A percentile compares a stretch with the other conserved stretches of the same genome.
phyloP scores from a whole-genome alignment of 1,284 basidiomycete species.

The Pseudozyma tsukubaensis region DNA sequence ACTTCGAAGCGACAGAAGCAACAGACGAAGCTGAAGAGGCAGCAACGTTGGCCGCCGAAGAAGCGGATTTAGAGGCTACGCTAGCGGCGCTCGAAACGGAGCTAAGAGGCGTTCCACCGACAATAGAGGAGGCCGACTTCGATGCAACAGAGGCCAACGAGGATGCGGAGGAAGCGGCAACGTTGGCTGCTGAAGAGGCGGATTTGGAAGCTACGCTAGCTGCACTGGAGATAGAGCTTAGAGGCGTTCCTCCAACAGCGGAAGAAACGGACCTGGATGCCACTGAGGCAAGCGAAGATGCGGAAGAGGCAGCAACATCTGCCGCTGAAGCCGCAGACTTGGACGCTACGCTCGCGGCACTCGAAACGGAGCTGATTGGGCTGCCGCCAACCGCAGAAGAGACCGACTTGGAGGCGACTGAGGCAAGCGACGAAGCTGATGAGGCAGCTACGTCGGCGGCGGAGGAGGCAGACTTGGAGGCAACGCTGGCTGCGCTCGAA shows the following conservation, averaged over 20 bases:
- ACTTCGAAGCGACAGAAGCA: not conserved
- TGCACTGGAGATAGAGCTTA: not conserved
- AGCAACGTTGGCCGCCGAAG: not conserved
- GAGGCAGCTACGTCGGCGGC: conserved; percentile 12
- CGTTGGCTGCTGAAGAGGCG: not conserved
- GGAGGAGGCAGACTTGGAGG: conserved; percentile 9
- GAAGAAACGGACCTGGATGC: not conserved
- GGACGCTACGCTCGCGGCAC: not conserved
- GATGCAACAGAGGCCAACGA: not conserved
- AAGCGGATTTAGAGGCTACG: conserved; percentile 1
- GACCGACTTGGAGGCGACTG: conserved; percentile 4
- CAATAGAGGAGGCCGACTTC: not conserved
- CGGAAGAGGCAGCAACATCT: not conserved
- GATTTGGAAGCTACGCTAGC: not conserved
- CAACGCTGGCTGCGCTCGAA: not conserved
- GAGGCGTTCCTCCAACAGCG: no score
- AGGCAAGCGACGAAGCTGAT: conserved; percentile 6
- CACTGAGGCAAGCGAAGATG: not conserved
- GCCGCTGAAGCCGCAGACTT: not conserved
- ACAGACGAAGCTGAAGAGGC: not conserved
- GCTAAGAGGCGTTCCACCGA: not conserved
- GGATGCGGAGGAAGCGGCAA: not conserved
- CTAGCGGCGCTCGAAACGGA: not conserved
- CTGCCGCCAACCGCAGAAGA: not conserved
- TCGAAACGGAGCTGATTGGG: not conserved